Base-by-base conservation (phyloP, 2,329 filamentous ascomycete genomes). In the Claviceps monticola region DNA sequence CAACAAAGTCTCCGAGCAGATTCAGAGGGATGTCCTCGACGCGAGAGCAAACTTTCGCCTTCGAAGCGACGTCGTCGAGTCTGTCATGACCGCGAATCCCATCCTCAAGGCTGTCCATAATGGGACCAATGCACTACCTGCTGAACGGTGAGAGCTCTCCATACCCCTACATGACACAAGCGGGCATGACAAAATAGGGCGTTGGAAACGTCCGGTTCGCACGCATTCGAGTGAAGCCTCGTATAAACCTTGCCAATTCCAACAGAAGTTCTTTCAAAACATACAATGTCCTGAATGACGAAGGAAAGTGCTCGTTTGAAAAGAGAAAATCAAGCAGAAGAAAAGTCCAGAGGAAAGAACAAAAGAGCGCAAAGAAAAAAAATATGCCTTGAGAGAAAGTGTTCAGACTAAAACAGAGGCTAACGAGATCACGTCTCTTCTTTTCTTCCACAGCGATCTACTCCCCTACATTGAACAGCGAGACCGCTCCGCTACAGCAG, bases 21-120 rank as follows among this genome's bases (percentile, higher is more conserved):
- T 81, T 6, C 80, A 88, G 64, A 73, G 74, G 51, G 80, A 82
- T 49, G 75, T 87, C 21, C 72, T 91, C 34, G 78, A 88, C 58
- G 80, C 86, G 26, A 81, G 82, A 61, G 82, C 86, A 51, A 74
- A 75, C 53, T 86, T 87, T 65, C 74, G 80, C 42, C 72, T 91
- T 52, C 80, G 80, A 56, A 83, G 83, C 63, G 80, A 80, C 55
- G 81, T 86, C 21, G 73, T 83, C 21, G 80, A 85, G 55, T 80
- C 76, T 46, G 80, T 87, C 50, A 67, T 93, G 57, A 79, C 80
- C 58, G 82, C 82, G 52, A 84, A 88, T 59, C 87, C 88, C 7
- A 81, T 86, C 42, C 71, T 94, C 53, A 87, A 86, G 61, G 84
- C 88, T 6, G 80, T 91, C 41, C 86, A 94, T 64, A 71, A 78